Percentiles rank a stretch among this genome's conserved stretches.
These are phyloP conservation scores for Debaryomyces nepalensis DNA, from an alignment of 1,139 yeast genomes.

Conservation along the genomic window DNA sequence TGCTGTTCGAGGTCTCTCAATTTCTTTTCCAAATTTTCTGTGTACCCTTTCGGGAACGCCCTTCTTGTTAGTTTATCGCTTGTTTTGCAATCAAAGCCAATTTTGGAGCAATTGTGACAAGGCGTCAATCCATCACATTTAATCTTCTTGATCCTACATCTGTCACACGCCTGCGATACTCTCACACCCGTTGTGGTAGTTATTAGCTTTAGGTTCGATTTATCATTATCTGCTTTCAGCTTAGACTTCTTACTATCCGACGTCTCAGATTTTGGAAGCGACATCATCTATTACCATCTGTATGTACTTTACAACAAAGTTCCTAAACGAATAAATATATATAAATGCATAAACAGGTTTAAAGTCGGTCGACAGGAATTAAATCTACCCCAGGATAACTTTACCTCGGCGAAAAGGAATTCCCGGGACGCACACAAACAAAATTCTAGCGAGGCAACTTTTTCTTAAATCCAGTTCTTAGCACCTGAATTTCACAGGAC, in stretches of 20 bases:
- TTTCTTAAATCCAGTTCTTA: neutral
- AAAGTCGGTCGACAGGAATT: slow-evolving; percentile 9
- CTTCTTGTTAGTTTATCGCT: slow-evolving; percentile 74
- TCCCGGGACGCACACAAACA: slow-evolving; percentile 1
- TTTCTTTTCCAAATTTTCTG: slow-evolving; percentile 70
- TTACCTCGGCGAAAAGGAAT: slow-evolving; percentile 10
- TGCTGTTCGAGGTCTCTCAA: slow-evolving; percentile 66
- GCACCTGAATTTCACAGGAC: neutral
- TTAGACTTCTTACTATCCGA: slow-evolving; percentile 4
- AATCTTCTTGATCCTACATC: slow-evolving; percentile 76
- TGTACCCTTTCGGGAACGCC: slow-evolving; percentile 77
- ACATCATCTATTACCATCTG: slow-evolving; percentile 8
- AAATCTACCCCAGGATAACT: slow-evolving; percentile 8
- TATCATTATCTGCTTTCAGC: slow-evolving; percentile 21
- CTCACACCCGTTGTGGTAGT: slow-evolving; percentile 48
- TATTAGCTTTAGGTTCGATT: slow-evolving; percentile 42
- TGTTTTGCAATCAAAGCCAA: slow-evolving; percentile 69
- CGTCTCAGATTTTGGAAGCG: slow-evolving; percentile 6
- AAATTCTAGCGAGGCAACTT: neutral
- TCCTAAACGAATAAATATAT: slow-evolving; percentile 4
- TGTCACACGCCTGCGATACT: slow-evolving; percentile 79
- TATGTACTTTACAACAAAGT: neutral
- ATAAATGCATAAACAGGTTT: slow-evolving; percentile 2
- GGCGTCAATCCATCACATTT: slow-evolving; percentile 78
- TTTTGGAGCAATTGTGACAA: slow-evolving; percentile 67